Evolutionary conservation across 208 protist species (phyloP).

Genomic region (Naegleria gruberi): DNA sequence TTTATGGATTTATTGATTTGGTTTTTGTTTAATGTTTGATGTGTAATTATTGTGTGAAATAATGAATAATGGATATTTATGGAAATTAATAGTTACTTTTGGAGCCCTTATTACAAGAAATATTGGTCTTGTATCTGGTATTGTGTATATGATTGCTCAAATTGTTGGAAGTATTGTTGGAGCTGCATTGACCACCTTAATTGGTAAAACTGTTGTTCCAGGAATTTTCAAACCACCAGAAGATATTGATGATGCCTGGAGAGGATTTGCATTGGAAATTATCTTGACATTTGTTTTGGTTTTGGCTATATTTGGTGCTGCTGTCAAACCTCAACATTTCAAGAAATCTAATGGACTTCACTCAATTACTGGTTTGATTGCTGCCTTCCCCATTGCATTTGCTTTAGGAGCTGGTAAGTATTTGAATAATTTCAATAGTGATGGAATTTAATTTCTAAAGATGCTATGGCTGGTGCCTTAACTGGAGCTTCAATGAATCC

Average conservation of each 20-base stretch:
- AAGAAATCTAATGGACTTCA: neutral
- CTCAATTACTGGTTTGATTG: neutral
- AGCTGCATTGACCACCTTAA: neutral
- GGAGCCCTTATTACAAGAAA: neutral
- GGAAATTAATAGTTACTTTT: too few relatives aligned
- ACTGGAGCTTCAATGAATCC: slow-evolving; percentile 21
- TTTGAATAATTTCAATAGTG: too few relatives aligned
- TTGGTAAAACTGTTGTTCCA: neutral
- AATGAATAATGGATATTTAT: too few relatives aligned
- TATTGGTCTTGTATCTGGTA: neutral
- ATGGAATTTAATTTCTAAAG: too few relatives aligned
- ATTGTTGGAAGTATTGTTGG: neutral
- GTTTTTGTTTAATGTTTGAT: too few relatives aligned
- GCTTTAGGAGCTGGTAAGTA: neutral
- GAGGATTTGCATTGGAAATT: slow-evolving; percentile 17
- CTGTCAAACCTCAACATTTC: neutral
- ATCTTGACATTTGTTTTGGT: neutral
- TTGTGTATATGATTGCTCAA: slow-evolving; percentile 2
- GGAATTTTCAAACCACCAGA: neutral
- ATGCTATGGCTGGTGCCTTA: neutral
- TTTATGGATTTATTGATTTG: too few relatives aligned
- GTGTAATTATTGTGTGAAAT: too few relatives aligned
- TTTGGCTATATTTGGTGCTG: neutral
- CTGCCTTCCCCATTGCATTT: neutral
- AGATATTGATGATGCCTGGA: neutral